Conservation (phyloP, 2,329 filamentous ascomycete species). For the Fusarium drepaniforme region DNA sequence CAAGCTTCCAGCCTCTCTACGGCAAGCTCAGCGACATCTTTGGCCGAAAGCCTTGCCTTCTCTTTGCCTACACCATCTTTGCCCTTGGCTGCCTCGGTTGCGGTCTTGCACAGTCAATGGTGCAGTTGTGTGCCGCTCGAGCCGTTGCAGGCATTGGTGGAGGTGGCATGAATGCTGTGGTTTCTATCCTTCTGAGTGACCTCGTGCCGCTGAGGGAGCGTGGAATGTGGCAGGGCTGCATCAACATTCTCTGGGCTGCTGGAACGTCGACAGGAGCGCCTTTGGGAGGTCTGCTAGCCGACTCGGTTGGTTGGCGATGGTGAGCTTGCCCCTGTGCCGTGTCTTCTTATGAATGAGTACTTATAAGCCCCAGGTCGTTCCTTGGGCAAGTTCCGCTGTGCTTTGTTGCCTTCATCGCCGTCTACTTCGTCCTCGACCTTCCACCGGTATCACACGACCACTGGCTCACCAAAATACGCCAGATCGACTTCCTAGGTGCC, state of each 20-base stretch:
- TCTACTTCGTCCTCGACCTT: conserved; percentile 72
- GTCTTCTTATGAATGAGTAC: background rate
- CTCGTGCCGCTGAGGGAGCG: conserved; percentile 76
- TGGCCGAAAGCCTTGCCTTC: conserved; percentile 73
- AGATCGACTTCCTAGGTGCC: conserved; percentile 81
- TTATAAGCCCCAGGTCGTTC: conserved; percentile 68
- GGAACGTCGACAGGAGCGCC: conserved; percentile 79
- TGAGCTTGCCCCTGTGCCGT: conserved; percentile 47
- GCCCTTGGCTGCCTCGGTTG: conserved; percentile 73
- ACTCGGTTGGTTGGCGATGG: conserved; percentile 82
- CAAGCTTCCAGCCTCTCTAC: conserved; percentile 81
- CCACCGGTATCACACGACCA: conserved; percentile 71
- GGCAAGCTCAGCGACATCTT: conserved; percentile 80
- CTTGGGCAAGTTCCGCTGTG: conserved; percentile 78
- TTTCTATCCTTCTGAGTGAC: conserved; percentile 75
- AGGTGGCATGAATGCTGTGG: conserved; percentile 78
- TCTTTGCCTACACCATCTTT: conserved; percentile 75
- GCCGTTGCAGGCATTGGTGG: conserved; percentile 69
- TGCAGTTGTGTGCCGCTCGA: conserved; percentile 74
- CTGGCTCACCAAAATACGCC: conserved; percentile 74
- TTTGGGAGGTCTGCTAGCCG: conserved; percentile 77
- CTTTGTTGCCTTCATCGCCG: conserved; percentile 72
- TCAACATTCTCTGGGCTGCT: conserved; percentile 78
- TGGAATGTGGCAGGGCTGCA: conserved; percentile 78
- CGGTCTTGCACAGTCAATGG: conserved; percentile 72